These are phyloP conservation scores for Polytrichum commune DNA, from an alignment of 225 moss, liverwort and hornwort genomes.

Conservation along the genomic window DNA sequence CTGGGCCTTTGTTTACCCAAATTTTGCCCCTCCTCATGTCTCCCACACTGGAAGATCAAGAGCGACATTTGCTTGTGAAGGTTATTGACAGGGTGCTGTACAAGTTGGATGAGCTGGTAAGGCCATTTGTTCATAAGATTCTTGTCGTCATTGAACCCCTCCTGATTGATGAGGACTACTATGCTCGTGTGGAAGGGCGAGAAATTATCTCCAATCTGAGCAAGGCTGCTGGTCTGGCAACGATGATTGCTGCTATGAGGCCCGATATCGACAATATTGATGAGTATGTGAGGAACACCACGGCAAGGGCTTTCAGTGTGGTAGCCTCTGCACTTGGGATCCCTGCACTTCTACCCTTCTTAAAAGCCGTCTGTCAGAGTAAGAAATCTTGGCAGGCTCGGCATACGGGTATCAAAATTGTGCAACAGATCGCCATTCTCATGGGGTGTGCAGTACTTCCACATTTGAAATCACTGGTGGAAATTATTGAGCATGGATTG, in stretches of 20 bases:
- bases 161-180: slow-evolving; percentile 96
- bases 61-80: slow-evolving; percentile 96
- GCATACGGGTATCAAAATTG: slow-evolving; percentile 98
- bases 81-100: slow-evolving; percentile 98
- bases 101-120: slow-evolving; percentile 94
- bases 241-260: slow-evolving; percentile 99
- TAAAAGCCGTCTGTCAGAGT: slow-evolving; percentile 99
- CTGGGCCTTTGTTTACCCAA: slow-evolving; percentile 92
- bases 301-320: slow-evolving; percentile 98
- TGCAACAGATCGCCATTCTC: slow-evolving; percentile 98
- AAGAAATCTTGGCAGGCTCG: slow-evolving; percentile 99
- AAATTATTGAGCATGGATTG: slow-evolving; percentile 98
- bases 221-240: slow-evolving; percentile 97
- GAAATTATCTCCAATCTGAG: slow-evolving; percentile 98
- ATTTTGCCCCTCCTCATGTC: slow-evolving; percentile 99
- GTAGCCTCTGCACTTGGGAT: slow-evolving; percentile 98
- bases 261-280: slow-evolving; percentile 99
- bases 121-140: slow-evolving; percentile 98
- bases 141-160: slow-evolving; percentile 97
- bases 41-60: slow-evolving; percentile 99
- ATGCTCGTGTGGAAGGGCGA: slow-evolving; percentile 95
- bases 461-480: slow-evolving; percentile 94
- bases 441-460: slow-evolving; percentile 99
- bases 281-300: slow-evolving; percentile 96
- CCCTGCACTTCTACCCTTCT: slow-evolving; percentile 87